Evolutionary conservation across 495 filamentous ascomycete species (phyloP).

Genomic region (Penicillium canescens): DNA sequence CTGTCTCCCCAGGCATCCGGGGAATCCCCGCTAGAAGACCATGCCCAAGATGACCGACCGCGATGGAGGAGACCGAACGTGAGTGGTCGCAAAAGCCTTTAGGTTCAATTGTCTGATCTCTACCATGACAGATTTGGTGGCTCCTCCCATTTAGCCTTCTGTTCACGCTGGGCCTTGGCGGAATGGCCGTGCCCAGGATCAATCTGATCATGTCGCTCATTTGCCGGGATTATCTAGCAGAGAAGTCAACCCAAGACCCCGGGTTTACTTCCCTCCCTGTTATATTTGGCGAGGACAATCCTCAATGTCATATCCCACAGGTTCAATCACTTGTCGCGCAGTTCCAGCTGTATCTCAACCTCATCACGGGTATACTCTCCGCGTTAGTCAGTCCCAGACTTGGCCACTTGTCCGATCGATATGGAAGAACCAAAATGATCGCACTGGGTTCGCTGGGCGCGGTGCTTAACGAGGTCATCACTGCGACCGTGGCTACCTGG

Average conservation of each 20-base stretch:
- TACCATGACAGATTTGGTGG: constrained; percentile 71
- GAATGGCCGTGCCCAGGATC: constrained; percentile 73
- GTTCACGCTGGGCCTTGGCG: constrained; percentile 82
- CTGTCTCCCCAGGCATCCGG: background rate
- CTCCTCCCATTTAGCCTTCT: constrained; percentile 74
- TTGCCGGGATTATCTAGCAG: constrained; percentile 74
- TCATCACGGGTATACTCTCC: constrained; percentile 68
- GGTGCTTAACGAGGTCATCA: constrained; percentile 69
- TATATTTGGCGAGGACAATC: constrained; percentile 64
- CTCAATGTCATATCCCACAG: constrained; percentile 69
- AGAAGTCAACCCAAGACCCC: constrained; percentile 57
- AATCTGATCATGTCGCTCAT: constrained; percentile 79
- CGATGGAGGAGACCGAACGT: constrained; percentile 25
- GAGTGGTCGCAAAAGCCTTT: constrained; percentile 10
- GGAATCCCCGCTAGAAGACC: background rate
- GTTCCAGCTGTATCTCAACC: constrained; percentile 71
- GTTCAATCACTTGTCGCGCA: constrained; percentile 74
- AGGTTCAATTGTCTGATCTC: constrained; percentile 11
- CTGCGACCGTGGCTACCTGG: constrained; percentile 71
- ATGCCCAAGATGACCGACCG: constrained; percentile 6
- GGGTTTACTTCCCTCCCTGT: constrained; percentile 62
- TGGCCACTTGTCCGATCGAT: constrained; percentile 83
- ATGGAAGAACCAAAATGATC: constrained; percentile 75
- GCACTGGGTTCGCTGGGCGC: constrained; percentile 65
- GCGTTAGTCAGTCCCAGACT: constrained; percentile 80